These are phyloP conservation scores for Talaromyces sp. DNA, from an alignment of 2,329 filamentous ascomycete species.

Conservation along the genomic window DNA sequence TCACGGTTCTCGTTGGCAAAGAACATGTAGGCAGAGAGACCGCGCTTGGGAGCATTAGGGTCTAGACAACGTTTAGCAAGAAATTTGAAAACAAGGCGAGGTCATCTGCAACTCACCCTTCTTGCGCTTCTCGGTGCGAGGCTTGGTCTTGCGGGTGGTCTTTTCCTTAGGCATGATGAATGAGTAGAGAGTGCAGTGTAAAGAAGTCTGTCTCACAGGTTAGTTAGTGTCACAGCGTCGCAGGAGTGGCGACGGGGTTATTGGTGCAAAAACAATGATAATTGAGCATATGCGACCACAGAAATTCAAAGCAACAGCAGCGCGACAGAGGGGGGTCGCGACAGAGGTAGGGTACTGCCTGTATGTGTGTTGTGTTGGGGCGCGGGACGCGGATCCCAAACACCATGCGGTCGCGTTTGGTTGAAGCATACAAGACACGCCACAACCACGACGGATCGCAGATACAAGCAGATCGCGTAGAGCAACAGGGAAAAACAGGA, in stretches of 20 bases:
- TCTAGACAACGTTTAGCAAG: constrained; percentile 50
- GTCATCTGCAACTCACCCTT: constrained; percentile 52
- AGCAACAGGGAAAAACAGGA: background rate
- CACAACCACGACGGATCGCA: background rate
- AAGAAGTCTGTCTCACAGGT: background rate
- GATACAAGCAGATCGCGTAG: background rate
- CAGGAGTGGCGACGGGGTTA: background rate
- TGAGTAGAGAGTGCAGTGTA: background rate
- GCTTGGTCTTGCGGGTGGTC: constrained; percentile 59
- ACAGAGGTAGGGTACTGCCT: background rate
- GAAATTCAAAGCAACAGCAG: constrained; percentile 1
- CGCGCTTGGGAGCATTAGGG: constrained; percentile 97
- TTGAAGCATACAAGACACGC: background rate
- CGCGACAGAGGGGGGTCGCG: background rate
- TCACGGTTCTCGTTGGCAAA: constrained; percentile 99
- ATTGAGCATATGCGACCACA: constrained; percentile 9
- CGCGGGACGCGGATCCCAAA: constrained; percentile 12
- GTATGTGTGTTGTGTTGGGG: constrained; percentile 1
- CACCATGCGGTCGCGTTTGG: constrained; percentile 12
- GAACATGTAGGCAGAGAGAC: constrained; percentile 99
- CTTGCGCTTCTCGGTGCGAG: constrained; percentile 62
- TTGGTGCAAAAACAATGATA: background rate
- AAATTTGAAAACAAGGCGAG: background rate
- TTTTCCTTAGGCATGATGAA: constrained; percentile 63
- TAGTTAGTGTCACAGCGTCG: background rate